Evolutionary conservation across 768 basidiomycete genomes (phyloP).

Genomic region (Neoboletus magnificus): DNA sequence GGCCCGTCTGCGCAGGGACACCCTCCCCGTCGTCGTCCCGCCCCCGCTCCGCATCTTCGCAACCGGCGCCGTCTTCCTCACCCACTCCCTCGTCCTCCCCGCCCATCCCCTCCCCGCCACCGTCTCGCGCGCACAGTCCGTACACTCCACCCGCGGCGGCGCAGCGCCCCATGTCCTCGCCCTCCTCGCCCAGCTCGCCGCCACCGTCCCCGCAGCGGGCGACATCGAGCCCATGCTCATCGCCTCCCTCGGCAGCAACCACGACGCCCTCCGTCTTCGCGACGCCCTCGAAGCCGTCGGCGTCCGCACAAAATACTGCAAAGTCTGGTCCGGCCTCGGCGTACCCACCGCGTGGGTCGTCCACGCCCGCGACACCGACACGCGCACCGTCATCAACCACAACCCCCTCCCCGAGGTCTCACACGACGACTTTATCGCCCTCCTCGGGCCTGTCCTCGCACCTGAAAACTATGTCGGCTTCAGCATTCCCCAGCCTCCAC

Average conservation of each 20-base stretch:
- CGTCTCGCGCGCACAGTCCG: slow-evolving; percentile 68
- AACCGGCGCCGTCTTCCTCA: slow-evolving; percentile 77
- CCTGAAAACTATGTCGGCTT: slow-evolving; percentile 68
- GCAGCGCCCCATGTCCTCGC: slow-evolving; percentile 69
- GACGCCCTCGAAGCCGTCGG: slow-evolving; percentile 64
- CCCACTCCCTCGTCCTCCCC: slow-evolving; percentile 64
- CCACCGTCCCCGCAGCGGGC: slow-evolving; percentile 25
- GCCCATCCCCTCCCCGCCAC: slow-evolving; percentile 55
- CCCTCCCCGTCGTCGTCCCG: slow-evolving; percentile 11
- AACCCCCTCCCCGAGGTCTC: slow-evolving; percentile 85
- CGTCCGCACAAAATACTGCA: slow-evolving; percentile 69
- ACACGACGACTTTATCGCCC: slow-evolving; percentile 80
- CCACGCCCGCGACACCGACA: slow-evolving; percentile 63
- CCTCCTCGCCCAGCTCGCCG: slow-evolving; percentile 63
- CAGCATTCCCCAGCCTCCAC: slow-evolving; percentile 14
- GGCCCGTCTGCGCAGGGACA: slow-evolving; percentile 31
- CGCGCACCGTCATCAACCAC: slow-evolving; percentile 76
- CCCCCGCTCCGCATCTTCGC: slow-evolving; percentile 63
- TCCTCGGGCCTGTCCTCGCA: slow-evolving; percentile 76
- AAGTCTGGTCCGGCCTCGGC: slow-evolving; percentile 65
- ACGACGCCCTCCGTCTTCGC: slow-evolving; percentile 62
- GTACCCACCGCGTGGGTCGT: slow-evolving; percentile 83
- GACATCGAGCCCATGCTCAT: slow-evolving; percentile 56
- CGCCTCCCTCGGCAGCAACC: slow-evolving; percentile 69
- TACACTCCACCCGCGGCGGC: slow-evolving; percentile 65